These are phyloP conservation scores for Sclerotinia minor DNA, from an alignment of 2,329 filamentous ascomycete genomes.

Conservation along the genomic window DNA sequence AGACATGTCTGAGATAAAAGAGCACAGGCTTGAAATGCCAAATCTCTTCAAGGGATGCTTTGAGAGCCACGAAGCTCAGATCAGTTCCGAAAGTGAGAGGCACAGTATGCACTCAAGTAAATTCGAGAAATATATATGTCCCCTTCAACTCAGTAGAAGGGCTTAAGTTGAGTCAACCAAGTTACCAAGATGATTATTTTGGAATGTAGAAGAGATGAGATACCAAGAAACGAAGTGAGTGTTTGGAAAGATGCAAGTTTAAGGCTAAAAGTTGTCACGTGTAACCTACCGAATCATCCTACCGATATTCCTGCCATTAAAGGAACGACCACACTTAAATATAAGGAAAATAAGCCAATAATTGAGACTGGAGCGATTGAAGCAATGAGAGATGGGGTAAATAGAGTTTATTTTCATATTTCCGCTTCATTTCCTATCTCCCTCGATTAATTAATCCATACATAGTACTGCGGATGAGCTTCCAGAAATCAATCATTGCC, in stretches of 20 bases:
- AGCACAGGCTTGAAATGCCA: not conserved
- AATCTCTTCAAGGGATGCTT: not conserved
- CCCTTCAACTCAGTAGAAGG: no score
- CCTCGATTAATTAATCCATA: not conserved
- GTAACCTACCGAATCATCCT: not conserved
- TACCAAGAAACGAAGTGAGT: not conserved
- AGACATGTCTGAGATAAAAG: conserved; percentile 21
- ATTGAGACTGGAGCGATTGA: not conserved
- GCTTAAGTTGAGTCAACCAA: no score
- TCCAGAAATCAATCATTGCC: no score
- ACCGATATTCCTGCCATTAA: no score
- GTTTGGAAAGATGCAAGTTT: not conserved
- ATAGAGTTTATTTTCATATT: no score
- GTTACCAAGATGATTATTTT: not conserved
- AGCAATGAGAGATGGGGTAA: not conserved
- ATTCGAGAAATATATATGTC: no score
- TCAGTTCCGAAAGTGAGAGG: not conserved
- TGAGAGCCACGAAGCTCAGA: no score
- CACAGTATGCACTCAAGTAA: no score
- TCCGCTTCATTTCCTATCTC: no score
- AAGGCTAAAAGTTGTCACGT: not conserved
- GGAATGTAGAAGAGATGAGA: not conserved
- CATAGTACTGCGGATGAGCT: no score
- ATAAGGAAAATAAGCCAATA: not conserved
- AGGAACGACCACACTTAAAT: no score